A percentile compares a stretch with the other conserved stretches of the same genome.
Evolutionary conservation across 345 rosid genomes (phyloP).

Genomic region (Acer campestre): DNA sequence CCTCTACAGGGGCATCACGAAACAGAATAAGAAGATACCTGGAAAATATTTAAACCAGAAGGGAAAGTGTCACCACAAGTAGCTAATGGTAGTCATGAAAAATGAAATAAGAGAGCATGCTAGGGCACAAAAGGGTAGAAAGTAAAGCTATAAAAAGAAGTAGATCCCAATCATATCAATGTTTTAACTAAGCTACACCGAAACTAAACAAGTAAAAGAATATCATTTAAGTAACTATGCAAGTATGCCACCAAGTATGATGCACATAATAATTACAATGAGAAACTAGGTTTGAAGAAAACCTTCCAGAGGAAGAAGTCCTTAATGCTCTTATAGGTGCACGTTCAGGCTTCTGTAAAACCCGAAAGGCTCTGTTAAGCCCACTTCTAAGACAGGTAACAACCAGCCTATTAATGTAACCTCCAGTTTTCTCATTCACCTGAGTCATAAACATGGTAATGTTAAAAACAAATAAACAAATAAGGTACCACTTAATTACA

Average conservation of each 20-base stretch:
- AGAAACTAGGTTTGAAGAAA: conserved; percentile 22
- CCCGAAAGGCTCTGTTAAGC: conserved; percentile 82
- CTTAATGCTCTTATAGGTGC: conserved; percentile 94
- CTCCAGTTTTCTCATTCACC: conserved; percentile 92
- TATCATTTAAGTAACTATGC: background rate
- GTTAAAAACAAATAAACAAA: conserved; percentile 5
- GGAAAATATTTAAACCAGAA: conserved; percentile 29
- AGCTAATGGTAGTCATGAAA: background rate
- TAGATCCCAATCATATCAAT: background rate
- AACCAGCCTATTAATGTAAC: conserved; percentile 82
- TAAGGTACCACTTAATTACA: background rate
- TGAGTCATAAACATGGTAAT: conserved; percentile 32
- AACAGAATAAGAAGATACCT: conserved; percentile 97
- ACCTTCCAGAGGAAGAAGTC: conserved; percentile 99
- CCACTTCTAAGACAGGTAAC: conserved; percentile 98
- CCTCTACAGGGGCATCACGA: conserved; percentile 99
- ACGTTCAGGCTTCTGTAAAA: conserved; percentile 94
- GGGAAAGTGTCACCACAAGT: conserved; percentile 7
- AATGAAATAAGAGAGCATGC: conserved; percentile 4
- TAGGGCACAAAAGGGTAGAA: background rate
- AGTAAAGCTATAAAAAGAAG: background rate
- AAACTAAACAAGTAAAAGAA: background rate
- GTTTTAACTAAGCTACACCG: conserved; percentile 7
- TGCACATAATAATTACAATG: conserved; percentile 9
- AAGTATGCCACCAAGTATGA: background rate